Evolutionary conservation across 2,329 filamentous ascomycete species (phyloP), one percentile per base, ranked within the genome.

Genomic region (Ophiostoma triangulosporum): DNA sequence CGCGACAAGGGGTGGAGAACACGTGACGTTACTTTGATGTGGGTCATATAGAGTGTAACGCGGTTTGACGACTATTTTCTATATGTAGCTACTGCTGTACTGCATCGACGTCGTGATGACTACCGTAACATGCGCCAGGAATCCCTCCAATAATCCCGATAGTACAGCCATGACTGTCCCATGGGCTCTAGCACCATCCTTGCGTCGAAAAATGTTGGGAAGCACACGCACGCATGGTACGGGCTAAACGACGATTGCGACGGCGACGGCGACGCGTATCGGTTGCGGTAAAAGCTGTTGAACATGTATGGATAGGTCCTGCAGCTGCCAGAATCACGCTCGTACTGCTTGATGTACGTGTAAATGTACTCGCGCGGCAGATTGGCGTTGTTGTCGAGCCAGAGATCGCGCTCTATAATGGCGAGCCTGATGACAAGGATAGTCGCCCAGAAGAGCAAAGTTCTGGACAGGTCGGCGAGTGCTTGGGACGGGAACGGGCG

Each of bases 311-410:
- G 46, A 31, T 48, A 32, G 6, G 45, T 38, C 8, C 17, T 4
- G 49, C 55, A 54, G 33, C 32, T 48, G 48, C 20, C 32, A 14
- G 50, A 48, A 11, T 50, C 51, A 2, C n/a, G 24, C 9, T 50
- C 24, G 31, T 50, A 52, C 43, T 48, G 50, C 32, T 43, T n/a
- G 26, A 55, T n/a, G 36, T 51, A 48, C n/a, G n/a, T 15, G 50
- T 57, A 51, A 27, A 57, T 12, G 17, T 55, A 55, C 7, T 38
- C n/a, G 27, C 48, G 52, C 7, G 56, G 49, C 2, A 26, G 24
- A 24, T 50, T 52, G 50, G 48, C 54, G 46, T 57, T 57, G 48
- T 48, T 35, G 52, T 58, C 54, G 22, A 57, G 43, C 57, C 57
- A 58, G 26, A 57, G 15, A 11, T 17, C 11, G 33, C 57, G 56